Base-by-base conservation (phyloP, 345 rosid genomes). In the Balakata baccata region DNA sequence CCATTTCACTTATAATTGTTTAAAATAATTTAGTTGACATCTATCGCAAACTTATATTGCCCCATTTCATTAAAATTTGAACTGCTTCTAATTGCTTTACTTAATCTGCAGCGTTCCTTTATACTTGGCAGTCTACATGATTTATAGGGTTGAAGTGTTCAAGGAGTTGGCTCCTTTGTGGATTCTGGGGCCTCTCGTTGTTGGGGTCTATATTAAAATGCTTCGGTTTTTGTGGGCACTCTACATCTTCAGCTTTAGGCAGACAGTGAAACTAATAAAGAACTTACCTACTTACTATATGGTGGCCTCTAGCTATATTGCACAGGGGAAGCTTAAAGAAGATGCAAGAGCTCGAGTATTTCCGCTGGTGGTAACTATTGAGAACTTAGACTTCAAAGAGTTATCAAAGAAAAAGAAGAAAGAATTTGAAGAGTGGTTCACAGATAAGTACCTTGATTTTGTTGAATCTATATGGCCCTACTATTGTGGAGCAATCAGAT, bases 381-480 rank as follows among this genome's bases (percentile, higher is more conserved):
- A 85, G 90, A 84, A 88, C 83, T 43, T 86, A 75, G 87, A 88
- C 80, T 86, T 86, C 86, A 84, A 86, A 79, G 88, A 88, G 84
- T 50, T 85, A 37, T 78, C 84, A 0, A 82, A 86, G 76, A 84
- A 69, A 75, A 90, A 77, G 74, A 78, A 88, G 79, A 83, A 83
- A 83, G 87, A 77, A 78, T 66, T 92, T 47, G 80, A 79, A 84
- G 91, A 65, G 41, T 88, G 92, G 95, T 13, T 86, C 78, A 23
- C 72, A 80, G 98, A 94, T 83, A 84, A 69, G 79, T 87, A 89
- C 81, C 70, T 94, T 83, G 97, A 90, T 75, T 92, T 71, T 72
- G 84, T 94, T 72, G 97, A 94, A 74, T 89, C 92, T 41, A 75
- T 94, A 81, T 94, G 98, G 97, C 97, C 97, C n/a, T 84, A 81